A percentile compares a stretch with the other conserved stretches of the same genome.
Conservation (phyloP, 768 basidiomycete genomes). For the Leccinum incarnatum region DNA sequence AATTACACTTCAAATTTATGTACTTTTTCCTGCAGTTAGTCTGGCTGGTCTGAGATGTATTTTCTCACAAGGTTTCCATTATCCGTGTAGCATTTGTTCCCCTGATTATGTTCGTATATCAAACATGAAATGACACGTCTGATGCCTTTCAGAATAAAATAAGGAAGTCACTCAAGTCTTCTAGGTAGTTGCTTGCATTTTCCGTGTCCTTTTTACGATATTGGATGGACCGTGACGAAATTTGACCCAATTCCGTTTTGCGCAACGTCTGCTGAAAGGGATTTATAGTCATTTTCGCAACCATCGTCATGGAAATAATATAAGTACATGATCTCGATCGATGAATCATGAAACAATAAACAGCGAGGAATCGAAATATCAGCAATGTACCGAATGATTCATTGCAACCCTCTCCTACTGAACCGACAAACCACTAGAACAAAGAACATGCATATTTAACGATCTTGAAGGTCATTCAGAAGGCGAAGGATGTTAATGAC, state of each 20-base stretch:
- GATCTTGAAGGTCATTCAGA: conserved; percentile 54
- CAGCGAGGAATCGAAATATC: background rate
- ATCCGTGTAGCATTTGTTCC: no score
- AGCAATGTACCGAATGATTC: background rate
- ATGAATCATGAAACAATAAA: conserved; percentile 10
- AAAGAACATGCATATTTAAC: conserved; percentile 18
- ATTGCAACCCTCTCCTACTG: background rate
- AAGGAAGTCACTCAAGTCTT: no score
- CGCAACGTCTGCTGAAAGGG: background rate
- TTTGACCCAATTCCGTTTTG: background rate
- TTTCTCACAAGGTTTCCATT: no score
- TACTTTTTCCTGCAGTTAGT: no score
- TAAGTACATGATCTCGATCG: conserved; percentile 7
- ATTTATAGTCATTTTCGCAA: conserved; percentile 4
- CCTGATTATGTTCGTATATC: no score
- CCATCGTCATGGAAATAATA: conserved; percentile 15
- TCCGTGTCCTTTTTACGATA: background rate
- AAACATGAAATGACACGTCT: no score
- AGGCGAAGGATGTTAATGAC: conserved; percentile 86
- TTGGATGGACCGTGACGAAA: background rate
- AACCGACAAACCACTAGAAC: background rate
- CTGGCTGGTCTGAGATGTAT: no score
- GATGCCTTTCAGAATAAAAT: no score
- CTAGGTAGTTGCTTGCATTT: background rate
- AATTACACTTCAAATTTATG: no score